These are phyloP conservation scores for Pythium sp. DNA, from an alignment of 352 stramenopile genomes.

Conservation along the genomic window DNA sequence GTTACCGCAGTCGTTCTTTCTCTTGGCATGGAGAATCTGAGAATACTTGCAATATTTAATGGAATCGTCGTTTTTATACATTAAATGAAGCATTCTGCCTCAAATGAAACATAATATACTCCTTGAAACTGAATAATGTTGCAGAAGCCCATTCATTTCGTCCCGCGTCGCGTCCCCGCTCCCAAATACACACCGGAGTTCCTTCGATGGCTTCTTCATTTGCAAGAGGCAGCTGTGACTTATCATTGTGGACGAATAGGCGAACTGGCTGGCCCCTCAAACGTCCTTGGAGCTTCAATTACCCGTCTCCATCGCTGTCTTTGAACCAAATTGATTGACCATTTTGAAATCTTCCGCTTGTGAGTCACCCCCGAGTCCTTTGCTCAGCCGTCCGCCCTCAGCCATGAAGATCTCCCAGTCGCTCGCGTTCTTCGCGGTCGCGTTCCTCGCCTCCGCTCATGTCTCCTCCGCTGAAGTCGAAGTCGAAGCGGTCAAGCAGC, in stretches of 20 bases:
- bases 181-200: not conserved
- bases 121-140: not conserved
- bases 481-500: conserved; percentile 25
- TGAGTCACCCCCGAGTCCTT: not conserved
- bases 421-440: conserved; percentile 15
- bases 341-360: not conserved
- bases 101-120: not conserved
- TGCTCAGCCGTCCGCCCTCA: not conserved
- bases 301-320: too few relatives aligned
- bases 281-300: not conserved
- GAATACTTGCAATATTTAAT: too few relatives aligned
- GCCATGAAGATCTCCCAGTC: conserved; percentile 27
- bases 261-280: too few relatives aligned
- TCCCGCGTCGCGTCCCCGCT: too few relatives aligned
- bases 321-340: not conserved
- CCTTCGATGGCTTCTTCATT: not conserved
- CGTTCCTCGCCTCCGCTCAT: conserved; percentile 11
- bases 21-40: too few relatives aligned
- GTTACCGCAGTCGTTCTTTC: not conserved
- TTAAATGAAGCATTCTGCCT: not conserved
- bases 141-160: not conserved
- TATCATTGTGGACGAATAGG: not conserved
- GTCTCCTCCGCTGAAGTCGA: not conserved
- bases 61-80: not conserved
- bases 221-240: not conserved